Percentiles rank a stretch among this genome's conserved stretches.
These are phyloP conservation scores for Bullera alba DNA, from an alignment of 768 basidiomycete species.

Conservation along the genomic window DNA sequence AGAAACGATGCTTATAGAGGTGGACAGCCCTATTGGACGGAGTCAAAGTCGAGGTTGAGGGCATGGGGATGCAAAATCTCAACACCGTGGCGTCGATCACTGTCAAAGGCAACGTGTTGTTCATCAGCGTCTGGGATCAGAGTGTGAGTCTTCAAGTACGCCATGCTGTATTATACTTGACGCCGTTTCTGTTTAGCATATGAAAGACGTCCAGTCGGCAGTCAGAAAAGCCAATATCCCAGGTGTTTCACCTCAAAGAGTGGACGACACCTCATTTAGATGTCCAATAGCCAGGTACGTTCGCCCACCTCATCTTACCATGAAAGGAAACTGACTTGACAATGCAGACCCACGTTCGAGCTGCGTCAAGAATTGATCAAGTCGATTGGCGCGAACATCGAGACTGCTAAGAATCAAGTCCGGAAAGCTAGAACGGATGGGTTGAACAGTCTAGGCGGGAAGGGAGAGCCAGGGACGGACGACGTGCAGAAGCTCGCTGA, in stretches of 20 bases:
- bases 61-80: slow-evolving; percentile 23
- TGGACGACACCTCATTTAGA: slow-evolving; percentile 38
- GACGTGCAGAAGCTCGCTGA: slow-evolving; percentile 43
- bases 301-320: background rate
- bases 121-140: slow-evolving; percentile 43
- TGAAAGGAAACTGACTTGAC: background rate
- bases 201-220: slow-evolving; percentile 44
- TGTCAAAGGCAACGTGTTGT: slow-evolving; percentile 32
- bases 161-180: background rate
- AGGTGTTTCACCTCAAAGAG: slow-evolving; percentile 39
- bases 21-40: slow-evolving; percentile 43
- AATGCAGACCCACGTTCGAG: slow-evolving; percentile 29
- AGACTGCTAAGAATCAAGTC: slow-evolving; percentile 42
- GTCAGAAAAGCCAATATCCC: slow-evolving; percentile 45
- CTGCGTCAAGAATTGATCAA: slow-evolving; percentile 33
- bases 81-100: slow-evolving; percentile 42
- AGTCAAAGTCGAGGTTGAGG: slow-evolving; percentile 31
- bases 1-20: background rate
- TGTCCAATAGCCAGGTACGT: slow-evolving; percentile 40
- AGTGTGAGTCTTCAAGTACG: slow-evolving; percentile 21
- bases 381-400: slow-evolving; percentile 22
- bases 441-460: slow-evolving; percentile 36
- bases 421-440: slow-evolving; percentile 40
- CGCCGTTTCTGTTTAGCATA: slow-evolving; percentile 13
- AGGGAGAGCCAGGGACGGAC: slow-evolving; percentile 23